Conservation (phyloP, 371 early-diverging fungal genomes). For the Parasitella parasitica region DNA sequence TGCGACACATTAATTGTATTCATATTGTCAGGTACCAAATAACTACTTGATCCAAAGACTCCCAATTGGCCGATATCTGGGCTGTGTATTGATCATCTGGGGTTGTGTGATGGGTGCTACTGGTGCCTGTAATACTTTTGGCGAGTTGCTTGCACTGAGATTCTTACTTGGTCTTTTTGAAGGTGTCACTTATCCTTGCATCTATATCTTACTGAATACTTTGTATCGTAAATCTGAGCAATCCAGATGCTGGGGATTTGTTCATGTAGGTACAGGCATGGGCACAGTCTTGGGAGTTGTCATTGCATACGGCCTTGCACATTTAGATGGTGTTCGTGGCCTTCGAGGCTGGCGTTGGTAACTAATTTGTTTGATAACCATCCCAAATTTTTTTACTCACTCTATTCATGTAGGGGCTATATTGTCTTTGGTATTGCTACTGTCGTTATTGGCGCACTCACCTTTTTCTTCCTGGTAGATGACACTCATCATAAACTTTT, state of each 20-base stretch:
- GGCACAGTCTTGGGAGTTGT: conserved; percentile 30
- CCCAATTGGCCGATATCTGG: conserved; percentile 30
- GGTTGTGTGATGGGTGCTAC: conserved; percentile 30
- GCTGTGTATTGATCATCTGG: conserved; percentile 30
- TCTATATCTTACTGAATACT: conserved; percentile 27
- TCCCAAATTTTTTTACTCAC: too few relatives aligned
- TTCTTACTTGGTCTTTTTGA: conserved; percentile 40
- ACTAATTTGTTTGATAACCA: too few relatives aligned
- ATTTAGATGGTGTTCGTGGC: conserved; percentile 15
- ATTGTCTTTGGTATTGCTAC: conserved; percentile 37
- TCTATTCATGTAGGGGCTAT: conserved; percentile 22
- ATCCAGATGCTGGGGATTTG: conserved; percentile 25
- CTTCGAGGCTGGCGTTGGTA: conserved; percentile 27
- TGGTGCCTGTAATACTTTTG: conserved; percentile 23
- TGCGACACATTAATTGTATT: background rate
- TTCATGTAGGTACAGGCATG: conserved; percentile 25
- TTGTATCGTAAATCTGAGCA: conserved; percentile 41
- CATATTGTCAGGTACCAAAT: conserved; percentile 23
- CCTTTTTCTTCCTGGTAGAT: conserved; percentile 37
- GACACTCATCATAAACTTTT: conserved; percentile 23
- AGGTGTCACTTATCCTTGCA: conserved; percentile 30
- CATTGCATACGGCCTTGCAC: conserved; percentile 27
- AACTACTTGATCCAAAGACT: conserved; percentile 36
- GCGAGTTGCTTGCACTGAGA: conserved; percentile 23
- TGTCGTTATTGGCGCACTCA: conserved; percentile 24